A percentile compares a stretch with the other conserved stretches of the same genome.
Conservation (phyloP, 1,139 yeast species). For the Entelexis paramagnoliae region DNA sequence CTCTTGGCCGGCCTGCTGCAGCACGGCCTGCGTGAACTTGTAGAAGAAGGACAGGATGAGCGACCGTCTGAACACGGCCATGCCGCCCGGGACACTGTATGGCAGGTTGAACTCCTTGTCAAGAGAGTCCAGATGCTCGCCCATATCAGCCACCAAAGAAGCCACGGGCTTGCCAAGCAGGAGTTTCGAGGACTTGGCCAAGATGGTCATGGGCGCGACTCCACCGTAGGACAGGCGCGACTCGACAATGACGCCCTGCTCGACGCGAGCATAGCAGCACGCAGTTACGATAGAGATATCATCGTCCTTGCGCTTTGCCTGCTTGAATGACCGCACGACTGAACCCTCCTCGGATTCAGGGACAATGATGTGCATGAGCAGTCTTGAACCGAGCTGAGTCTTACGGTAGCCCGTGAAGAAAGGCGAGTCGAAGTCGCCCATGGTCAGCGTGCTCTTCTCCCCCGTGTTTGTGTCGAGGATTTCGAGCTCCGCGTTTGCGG, state of each 20-base stretch:
- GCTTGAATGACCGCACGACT: conserved; percentile 36
- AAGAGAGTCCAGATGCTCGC: conserved; percentile 26
- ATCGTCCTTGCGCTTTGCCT: conserved; percentile 41
- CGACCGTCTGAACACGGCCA: conserved; percentile 38
- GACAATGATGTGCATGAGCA: conserved; percentile 33
- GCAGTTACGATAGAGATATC: conserved; percentile 42
- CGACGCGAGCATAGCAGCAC: conserved; percentile 28
- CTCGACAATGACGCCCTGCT: conserved; percentile 23
- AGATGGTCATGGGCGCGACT: conserved; percentile 39
- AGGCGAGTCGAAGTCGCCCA: conserved; percentile 29
- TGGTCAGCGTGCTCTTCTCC: conserved; percentile 24
- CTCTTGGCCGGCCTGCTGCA: neutral
- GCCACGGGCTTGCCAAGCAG: conserved; percentile 28
- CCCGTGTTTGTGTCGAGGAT: conserved; percentile 30
- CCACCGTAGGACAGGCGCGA: conserved; percentile 38
- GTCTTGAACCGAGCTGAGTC: conserved; percentile 33
- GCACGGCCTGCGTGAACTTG: conserved; percentile 34
- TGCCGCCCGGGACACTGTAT: conserved; percentile 40
- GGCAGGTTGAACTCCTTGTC: conserved; percentile 34
- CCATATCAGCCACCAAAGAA: conserved; percentile 27
- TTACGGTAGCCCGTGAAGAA: conserved; percentile 38
- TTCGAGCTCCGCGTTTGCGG: conserved; percentile 34
- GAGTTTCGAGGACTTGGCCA: conserved; percentile 32
- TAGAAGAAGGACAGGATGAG: conserved; percentile 38
- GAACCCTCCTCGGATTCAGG: conserved; percentile 35